Base-by-base conservation (phyloP, 2,329 filamentous ascomycete genomes). In the Zymoseptoria pseudotritici region DNA sequence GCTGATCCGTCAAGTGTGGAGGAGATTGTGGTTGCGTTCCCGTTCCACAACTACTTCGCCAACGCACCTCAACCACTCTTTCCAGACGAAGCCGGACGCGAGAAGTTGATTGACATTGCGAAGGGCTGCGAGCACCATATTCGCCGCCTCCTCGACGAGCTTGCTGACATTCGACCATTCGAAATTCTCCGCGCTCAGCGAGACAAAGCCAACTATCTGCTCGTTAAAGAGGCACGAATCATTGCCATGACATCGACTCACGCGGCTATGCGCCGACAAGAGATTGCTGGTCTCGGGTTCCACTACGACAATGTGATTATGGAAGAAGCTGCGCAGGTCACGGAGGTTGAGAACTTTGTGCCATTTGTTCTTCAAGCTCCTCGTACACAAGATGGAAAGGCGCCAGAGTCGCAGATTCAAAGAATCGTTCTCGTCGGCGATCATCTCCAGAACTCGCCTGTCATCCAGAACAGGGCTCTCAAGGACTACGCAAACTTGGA, bases 241-340 rank as follows among this genome's bases (percentile, higher is more conserved):
- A 88, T 99, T 65, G 95, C 94, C 60, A 99, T 99, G 95, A 99
- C 94, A 19, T 95, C 92, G 3, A 99, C 95, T 0, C 94, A 99
- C 74, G 95, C 94, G 4, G 94, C 94, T 1, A 99, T 99, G 83
- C 86, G 91, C 62, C 83, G 93, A 63, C 86, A 90, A 64, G 93
- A 97, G 69, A 97, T 99, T 68, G 88, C 91, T 0, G 82, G 84
- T 17, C 82, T 97, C n/a, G 92, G 92, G 17, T 99, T 99, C 76
- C 90, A 91, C 67, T 99, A 99, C 70, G 92, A 97, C 78, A 99
- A 96, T 65, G 89, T 99, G 11, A 83, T 99, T 57, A 97, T 99
- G 89, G 94, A 99, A 78, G 94, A 99, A 80, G 93, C 94, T 4
- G 94, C 94, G 11, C 94, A 99, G 72, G 93, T 99, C 71, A 99